phyloP scores from a whole-genome alignment of 2,329 filamentous ascomycete species.

The Colletotrichum sp. region DNA sequence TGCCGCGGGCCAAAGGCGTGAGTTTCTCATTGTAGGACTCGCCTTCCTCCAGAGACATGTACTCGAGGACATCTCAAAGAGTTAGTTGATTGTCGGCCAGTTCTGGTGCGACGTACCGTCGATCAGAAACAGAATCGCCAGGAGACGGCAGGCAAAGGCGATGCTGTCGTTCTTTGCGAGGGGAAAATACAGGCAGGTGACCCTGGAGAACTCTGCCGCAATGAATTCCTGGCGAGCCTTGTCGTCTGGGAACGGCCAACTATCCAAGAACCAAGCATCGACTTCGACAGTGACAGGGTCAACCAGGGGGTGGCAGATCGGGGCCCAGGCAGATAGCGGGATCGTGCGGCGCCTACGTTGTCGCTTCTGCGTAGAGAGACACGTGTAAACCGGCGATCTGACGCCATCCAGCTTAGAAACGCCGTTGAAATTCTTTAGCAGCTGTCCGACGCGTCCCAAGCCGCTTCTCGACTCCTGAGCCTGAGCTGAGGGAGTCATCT shows the following conservation, averaged over 20 bases:
- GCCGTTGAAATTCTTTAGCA: no score
- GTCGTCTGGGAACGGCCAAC: conserved; percentile 38
- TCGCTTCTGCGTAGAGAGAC: no score
- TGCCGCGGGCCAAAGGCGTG: conserved; percentile 24
- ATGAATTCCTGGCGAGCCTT: conserved; percentile 37
- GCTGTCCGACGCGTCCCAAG: no score
- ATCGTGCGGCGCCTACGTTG: no score
- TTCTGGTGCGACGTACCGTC: conserved; percentile 37
- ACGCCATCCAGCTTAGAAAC: no score
- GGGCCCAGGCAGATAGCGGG: no score
- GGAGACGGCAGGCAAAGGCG: conserved; percentile 38
- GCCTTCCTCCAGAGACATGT: conserved; percentile 45
- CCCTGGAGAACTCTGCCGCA: conserved; percentile 34
- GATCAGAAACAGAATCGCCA: conserved; percentile 45
- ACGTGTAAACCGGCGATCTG: no score
- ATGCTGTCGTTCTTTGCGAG: conserved; percentile 41
- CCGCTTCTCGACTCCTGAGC: no score
- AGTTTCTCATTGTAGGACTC: conserved; percentile 39
- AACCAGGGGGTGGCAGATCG: no score
- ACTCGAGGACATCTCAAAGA: conserved; percentile 41
- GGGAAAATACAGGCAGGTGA: conserved; percentile 41
- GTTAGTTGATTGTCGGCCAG: neutral
- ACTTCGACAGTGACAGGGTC: no score
- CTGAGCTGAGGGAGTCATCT: no score
- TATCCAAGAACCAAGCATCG: no score